Conservation (phyloP, 1,284 basidiomycete species). For the Bjerkandera adusta region DNA sequence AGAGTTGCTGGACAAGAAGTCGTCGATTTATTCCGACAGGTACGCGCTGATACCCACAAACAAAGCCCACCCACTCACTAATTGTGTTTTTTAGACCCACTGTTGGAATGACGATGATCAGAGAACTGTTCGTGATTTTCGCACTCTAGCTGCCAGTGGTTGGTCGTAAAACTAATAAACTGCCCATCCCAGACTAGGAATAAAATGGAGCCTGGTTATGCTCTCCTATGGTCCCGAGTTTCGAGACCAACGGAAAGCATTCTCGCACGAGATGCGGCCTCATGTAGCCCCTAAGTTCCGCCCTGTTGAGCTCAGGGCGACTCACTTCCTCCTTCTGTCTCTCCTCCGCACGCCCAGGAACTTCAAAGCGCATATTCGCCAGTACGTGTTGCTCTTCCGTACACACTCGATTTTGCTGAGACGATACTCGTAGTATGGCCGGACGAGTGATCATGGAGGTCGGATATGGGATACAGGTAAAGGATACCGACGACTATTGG, state of each 20-base stretch:
- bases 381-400: conserved; percentile 19
- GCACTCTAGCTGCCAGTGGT: no score
- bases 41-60: neutral
- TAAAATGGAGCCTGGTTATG: conserved; percentile 33
- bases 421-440: no score
- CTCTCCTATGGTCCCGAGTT: conserved; percentile 39
- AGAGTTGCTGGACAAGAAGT: conserved; percentile 40
- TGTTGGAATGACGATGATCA: neutral
- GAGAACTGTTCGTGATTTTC: neutral
- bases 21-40: conserved; percentile 26
- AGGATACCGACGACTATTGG: neutral
- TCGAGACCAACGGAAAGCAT: conserved; percentile 36
- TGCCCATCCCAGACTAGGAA: conserved; percentile 33
- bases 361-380: conserved; percentile 23
- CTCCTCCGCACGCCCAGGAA: conserved; percentile 26
- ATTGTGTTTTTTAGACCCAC: no score
- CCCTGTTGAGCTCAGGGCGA: conserved; percentile 21
- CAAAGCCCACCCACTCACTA: no score
- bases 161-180: neutral
- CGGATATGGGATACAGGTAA: conserved; percentile 12
- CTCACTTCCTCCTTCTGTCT: conserved; percentile 30
- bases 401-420: neutral
- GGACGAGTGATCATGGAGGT: conserved; percentile 13
- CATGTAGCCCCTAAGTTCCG: conserved; percentile 14
- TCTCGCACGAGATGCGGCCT: conserved; percentile 27